Percentiles rank a stretch among this genome's conserved stretches.
Evolutionary conservation across 805 yeast species (phyloP).

Genomic region (Kuraishia hungarica): DNA sequence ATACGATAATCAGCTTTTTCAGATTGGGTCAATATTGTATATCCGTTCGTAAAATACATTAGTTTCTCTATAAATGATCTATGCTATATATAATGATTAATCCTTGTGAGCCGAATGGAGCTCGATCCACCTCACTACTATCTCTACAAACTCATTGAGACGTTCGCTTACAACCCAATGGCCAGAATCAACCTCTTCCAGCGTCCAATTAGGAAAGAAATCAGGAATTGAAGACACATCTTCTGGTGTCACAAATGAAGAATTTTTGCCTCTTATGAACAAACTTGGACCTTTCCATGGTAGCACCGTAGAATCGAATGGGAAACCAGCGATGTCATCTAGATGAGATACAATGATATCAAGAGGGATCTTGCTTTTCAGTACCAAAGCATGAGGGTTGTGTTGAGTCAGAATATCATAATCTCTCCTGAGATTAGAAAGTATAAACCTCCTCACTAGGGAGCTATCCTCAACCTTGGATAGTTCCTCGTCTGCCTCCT

Average conservation of each 20-base stretch:
- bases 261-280: conserved; percentile 71
- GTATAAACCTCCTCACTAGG: conserved; percentile 61
- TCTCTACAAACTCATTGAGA: conserved; percentile 60
- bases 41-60: neutral
- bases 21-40: neutral
- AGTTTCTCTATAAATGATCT: neutral
- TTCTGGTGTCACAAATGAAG: conserved; percentile 79
- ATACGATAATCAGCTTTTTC: too few relatives aligned
- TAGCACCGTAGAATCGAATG: conserved; percentile 44
- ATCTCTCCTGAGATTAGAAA: conserved; percentile 52
- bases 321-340: conserved; percentile 43
- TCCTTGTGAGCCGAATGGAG: neutral
- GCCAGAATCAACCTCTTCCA: conserved; percentile 70
- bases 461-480: conserved; percentile 50
- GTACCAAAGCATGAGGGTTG: conserved; percentile 20
- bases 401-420: conserved; percentile 4
- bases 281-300: conserved; percentile 67
- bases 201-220: conserved; percentile 71
- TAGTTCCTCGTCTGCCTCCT: conserved; percentile 55
- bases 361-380: conserved; percentile 55
- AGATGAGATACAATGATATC: conserved; percentile 48
- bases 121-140: conserved; percentile 39
- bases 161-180: conserved; percentile 91
- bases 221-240: conserved; percentile 61
- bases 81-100: neutral